A percentile compares a stretch with the other conserved stretches of the same genome.
phyloP scores from a whole-genome alignment of 345 rosid species.

The Ceriops zippeliana region DNA sequence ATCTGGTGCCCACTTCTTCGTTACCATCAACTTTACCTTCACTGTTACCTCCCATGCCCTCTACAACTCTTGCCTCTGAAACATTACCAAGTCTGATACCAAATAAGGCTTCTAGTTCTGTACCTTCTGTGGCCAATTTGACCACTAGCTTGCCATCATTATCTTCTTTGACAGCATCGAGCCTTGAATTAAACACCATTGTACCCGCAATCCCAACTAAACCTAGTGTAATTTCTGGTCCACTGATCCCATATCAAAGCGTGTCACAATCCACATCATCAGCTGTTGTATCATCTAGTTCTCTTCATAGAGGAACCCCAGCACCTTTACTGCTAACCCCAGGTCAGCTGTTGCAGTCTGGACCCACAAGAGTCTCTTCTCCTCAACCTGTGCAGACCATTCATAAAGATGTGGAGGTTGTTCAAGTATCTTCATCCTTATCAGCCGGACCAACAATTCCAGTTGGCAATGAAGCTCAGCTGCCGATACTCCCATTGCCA shows the following conservation, averaged over 20 bases:
- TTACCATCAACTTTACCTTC: constrained; percentile 42
- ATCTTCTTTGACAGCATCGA: constrained; percentile 47
- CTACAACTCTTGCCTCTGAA: constrained; percentile 59
- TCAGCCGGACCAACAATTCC: constrained; percentile 47
- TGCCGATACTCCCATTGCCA: constrained; percentile 82
- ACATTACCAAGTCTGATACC: constrained; percentile 45
- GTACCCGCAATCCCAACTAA: constrained; percentile 41
- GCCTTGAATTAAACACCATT: constrained; percentile 42
- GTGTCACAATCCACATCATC: constrained; percentile 40
- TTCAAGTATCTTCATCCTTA: constrained; percentile 51
- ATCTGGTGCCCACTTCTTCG: constrained; percentile 36
- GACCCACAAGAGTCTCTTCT: constrained; percentile 37
- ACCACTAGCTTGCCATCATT: constrained; percentile 45
- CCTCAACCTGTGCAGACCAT: constrained; percentile 42
- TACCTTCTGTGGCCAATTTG: constrained; percentile 40
- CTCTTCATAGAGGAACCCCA: constrained; percentile 43
- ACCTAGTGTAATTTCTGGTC: constrained; percentile 42
- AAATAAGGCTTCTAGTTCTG: constrained; percentile 41
- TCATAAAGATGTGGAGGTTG: constrained; percentile 71
- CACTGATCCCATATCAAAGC: constrained; percentile 45
- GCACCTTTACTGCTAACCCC: constrained; percentile 63
- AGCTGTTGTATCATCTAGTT: constrained; percentile 38
- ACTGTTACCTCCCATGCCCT: constrained; percentile 35
- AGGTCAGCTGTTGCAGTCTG: constrained; percentile 66
- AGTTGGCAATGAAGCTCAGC: constrained; percentile 49